Base-by-base conservation (phyloP, 129 eudicot genomes). In the Apium graveolens region DNA sequence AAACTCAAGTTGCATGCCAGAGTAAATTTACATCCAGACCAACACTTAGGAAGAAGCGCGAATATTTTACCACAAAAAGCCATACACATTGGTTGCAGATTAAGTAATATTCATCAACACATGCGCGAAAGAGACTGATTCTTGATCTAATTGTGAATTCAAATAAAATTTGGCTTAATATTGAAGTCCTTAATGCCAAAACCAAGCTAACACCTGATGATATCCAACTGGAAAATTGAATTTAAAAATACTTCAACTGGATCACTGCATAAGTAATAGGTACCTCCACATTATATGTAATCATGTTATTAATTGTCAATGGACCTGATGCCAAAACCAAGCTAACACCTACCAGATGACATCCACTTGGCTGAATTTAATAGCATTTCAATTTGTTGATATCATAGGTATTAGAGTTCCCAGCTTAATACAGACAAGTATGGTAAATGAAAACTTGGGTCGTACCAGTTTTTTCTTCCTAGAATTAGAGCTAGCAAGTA, bases 401-500 rank as follows among this genome's bases (percentile, higher is more conserved):
- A n/a, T n/a, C n/a, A n/a, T n/a, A n/a, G n/a, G n/a, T n/a, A n/a
- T n/a, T n/a, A n/a, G n/a, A 49, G 5, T 3, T 49, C 24, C 6
- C 26, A n/a, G 65, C 29, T 55, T 21, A 55, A 5, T n/a, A n/a
- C n/a, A 55, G 21, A 55, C 11, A 55, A 7, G 16, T 16, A 45
- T 14, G 4, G 53, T 55, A 10, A 55, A 24, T 5, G 31, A 27
- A 20, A 18, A 21, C 29, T n/a, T 5, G 65, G 63, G 63, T 1
- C 87, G 62, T 85, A 93, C 98, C 91, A 93, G 80, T 79, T 82
- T 86, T 76, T 91, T 91, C 87, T 93, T 93, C 85, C 96, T 87
- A 71, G 90, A 91, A 85, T 93, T 93, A 78, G 98, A 93, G 85
- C 79, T 87, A 55, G 98, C 96, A 74, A 93, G 97, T 87, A 93